Conservation (phyloP, 768 basidiomycete species). For the Termitomyces sp. region DNA sequence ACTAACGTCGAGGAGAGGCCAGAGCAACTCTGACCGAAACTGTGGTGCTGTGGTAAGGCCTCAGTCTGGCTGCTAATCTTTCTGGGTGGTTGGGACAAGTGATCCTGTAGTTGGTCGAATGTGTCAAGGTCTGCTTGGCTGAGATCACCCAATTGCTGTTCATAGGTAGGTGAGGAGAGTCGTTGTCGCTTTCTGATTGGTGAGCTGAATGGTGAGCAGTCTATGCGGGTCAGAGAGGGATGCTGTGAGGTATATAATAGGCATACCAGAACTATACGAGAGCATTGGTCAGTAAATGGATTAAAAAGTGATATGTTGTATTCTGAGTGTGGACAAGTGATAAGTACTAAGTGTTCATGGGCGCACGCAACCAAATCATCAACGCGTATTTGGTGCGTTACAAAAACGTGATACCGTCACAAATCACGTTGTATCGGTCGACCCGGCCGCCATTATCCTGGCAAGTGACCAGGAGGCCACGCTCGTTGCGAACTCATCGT, state of each 20-base stretch:
- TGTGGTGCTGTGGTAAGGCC: not conserved
- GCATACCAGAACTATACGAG: slow-evolving; percentile 8
- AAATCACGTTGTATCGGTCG: slow-evolving; percentile 4
- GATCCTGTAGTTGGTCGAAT: slow-evolving; percentile 49
- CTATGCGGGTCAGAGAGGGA: slow-evolving; percentile 5
- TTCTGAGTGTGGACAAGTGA: not conserved
- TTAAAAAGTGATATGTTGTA: not conserved
- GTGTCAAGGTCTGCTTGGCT: slow-evolving; percentile 53
- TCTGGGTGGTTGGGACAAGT: slow-evolving; percentile 16
- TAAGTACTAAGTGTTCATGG: too few relatives aligned
- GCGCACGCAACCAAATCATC: too few relatives aligned
- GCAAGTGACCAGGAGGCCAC: not conserved
- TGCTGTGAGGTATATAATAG: not conserved
- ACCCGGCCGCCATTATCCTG: not conserved
- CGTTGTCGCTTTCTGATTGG: slow-evolving; percentile 55
- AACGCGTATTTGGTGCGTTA: slow-evolving; percentile 22
- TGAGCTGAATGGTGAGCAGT: slow-evolving; percentile 30
- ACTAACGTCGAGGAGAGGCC: not conserved
- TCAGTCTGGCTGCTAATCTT: slow-evolving; percentile 3
- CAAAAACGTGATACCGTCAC: slow-evolving; percentile 10
- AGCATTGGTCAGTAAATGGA: not conserved
- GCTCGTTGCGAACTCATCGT: not conserved
- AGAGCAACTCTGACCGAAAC: slow-evolving; percentile 2
- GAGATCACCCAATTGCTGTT: slow-evolving; percentile 42
- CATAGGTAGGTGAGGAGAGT: slow-evolving; percentile 63